phyloP scores from a whole-genome alignment of 768 basidiomycete genomes.

The Austroboletus festivus region DNA sequence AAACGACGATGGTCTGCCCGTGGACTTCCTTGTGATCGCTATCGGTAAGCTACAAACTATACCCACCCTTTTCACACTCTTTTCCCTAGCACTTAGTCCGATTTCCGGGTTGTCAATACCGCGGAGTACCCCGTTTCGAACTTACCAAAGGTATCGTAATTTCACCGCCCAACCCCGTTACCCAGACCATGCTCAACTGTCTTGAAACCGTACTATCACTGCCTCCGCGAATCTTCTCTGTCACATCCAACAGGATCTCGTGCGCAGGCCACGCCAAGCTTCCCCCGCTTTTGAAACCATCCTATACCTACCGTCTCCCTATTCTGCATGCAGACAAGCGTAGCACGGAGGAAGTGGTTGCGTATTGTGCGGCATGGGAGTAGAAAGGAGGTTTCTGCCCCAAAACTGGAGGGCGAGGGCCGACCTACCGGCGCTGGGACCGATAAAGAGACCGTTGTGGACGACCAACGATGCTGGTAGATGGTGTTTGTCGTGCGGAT shows the following conservation, averaged over 20 bases:
- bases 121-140: constrained; percentile 38
- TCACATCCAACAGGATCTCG: constrained; percentile 52
- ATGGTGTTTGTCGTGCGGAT: constrained; percentile 45
- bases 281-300: constrained; percentile 44
- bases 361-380: constrained; percentile 46
- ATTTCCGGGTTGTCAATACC: too few species aligned
- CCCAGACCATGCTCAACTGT: constrained; percentile 52
- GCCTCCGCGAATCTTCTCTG: too few species aligned
- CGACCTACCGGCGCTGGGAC: constrained; percentile 39
- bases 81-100: not conserved
- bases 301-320: constrained; percentile 47
- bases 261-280: constrained; percentile 41
- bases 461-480: constrained; percentile 57
- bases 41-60: constrained; percentile 57
- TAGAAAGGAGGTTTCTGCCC: constrained; percentile 47
- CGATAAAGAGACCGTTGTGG: constrained; percentile 42
- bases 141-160: constrained; percentile 47
- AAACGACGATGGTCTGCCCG: constrained; percentile 27
- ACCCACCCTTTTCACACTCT: not conserved
- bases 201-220: constrained; percentile 52
- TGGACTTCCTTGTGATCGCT: constrained; percentile 59
- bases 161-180: constrained; percentile 55
- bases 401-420: constrained; percentile 39
- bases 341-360: constrained; percentile 50
- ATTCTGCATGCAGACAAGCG: constrained; percentile 59